Conservation (phyloP, 805 yeast genomes). For the Lipomyces chichibuensis region DNA sequence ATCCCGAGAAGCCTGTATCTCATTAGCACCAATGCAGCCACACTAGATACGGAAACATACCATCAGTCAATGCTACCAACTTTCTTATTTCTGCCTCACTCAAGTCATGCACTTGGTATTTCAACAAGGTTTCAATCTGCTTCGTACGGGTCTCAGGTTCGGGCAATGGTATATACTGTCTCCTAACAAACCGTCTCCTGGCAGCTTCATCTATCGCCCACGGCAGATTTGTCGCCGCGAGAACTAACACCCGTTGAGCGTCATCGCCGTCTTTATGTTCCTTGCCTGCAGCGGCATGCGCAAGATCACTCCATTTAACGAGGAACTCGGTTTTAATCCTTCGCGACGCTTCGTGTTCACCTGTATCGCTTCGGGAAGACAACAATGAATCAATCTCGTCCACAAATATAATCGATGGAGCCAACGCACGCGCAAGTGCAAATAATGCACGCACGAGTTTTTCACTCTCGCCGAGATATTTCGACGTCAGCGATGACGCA, state of each 20-base stretch:
- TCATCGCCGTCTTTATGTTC: constrained; percentile 51
- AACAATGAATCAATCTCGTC: constrained; percentile 94
- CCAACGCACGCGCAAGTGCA: constrained; percentile 76
- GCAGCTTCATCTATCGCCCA: constrained; percentile 99
- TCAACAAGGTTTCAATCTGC: constrained; percentile 68
- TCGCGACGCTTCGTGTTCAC: constrained; percentile 84
- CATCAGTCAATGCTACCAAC: constrained; percentile 69
- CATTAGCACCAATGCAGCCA: not conserved
- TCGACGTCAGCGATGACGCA: constrained; percentile 86
- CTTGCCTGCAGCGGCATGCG: constrained; percentile 81
- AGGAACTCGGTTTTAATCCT: constrained; percentile 90
- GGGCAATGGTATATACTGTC: constrained; percentile 93
- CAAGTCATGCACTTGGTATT: constrained; percentile 72
- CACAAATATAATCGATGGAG: constrained; percentile 92
- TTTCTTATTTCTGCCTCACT: constrained; percentile 62
- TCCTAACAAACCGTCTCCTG: constrained; percentile 83
- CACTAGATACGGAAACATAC: constrained; percentile 39
- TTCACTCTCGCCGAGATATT: constrained; percentile 85
- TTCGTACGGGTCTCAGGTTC: constrained; percentile 77
- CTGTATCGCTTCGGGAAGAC: constrained; percentile 74
- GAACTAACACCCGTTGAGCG: constrained; percentile 72
- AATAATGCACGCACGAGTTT: constrained; percentile 88
- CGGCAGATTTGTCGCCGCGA: constrained; percentile 95
- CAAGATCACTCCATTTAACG: constrained; percentile 91
- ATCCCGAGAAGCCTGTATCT: constrained; percentile 65